These are phyloP conservation scores for Primulina eburnea DNA, from an alignment of 257 asterid genomes.

Conservation along the genomic window DNA sequence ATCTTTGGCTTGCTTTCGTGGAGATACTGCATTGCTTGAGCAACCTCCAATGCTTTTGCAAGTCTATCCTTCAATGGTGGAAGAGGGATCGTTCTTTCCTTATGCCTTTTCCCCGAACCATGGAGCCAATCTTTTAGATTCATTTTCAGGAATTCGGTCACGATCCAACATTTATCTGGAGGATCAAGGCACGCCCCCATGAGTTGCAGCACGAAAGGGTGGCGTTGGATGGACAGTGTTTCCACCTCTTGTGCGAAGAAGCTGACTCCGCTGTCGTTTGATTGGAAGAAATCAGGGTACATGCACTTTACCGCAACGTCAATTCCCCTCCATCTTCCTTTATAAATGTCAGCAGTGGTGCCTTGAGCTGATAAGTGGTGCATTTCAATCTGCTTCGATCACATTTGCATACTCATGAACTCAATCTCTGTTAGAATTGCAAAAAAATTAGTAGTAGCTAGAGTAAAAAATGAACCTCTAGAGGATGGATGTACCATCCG, in stretches of 20 bases:
- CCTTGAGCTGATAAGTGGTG: constrained; percentile 57
- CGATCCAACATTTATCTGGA: constrained; percentile 64
- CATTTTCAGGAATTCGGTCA: constrained; percentile 51
- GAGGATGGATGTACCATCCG: constrained; percentile 71
- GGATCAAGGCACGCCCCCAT: constrained; percentile 72
- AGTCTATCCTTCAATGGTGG: constrained; percentile 54
- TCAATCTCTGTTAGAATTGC: background rate
- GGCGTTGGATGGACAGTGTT: constrained; percentile 62
- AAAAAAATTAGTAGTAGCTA: background rate
- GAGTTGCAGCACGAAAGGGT: constrained; percentile 65
- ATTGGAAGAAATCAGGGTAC: constrained; percentile 58
- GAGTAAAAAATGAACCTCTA: constrained; percentile 43
- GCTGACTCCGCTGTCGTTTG: constrained; percentile 50
- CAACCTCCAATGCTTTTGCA: constrained; percentile 53
- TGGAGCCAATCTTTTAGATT: constrained; percentile 64
- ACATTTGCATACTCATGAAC: too few relatives aligned
- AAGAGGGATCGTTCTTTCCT: constrained; percentile 45
- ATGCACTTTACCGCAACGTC: constrained; percentile 69
- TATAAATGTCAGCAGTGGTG: constrained; percentile 65
- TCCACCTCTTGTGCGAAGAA: constrained; percentile 78
- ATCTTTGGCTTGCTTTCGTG: constrained; percentile 62
- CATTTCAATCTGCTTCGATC: constrained; percentile 47
- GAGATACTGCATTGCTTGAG: constrained; percentile 84
- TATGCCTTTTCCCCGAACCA: constrained; percentile 56
- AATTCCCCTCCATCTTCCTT: constrained; percentile 67